Evolutionary conservation across 2,329 filamentous ascomycete species (phyloP), one percentile per base, ranked within the genome.

Genomic region (Fusarium coicis): DNA sequence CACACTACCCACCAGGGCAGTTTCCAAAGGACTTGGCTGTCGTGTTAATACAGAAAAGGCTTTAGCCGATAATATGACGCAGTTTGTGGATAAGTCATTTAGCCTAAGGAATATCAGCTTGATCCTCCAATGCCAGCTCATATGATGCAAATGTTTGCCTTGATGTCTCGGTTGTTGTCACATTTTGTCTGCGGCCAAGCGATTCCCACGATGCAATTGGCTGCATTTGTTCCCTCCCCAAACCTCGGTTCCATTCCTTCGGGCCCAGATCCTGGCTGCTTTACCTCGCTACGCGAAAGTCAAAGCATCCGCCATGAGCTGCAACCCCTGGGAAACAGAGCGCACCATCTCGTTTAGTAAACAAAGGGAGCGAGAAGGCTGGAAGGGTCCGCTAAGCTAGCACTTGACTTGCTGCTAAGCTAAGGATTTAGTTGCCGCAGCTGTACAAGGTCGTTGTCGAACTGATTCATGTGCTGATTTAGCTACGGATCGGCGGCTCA

Each of bases 211-310:
- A 32, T 26, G 30, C 23, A 14, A 37, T 39, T 55, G 50, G 50
- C 19, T 30, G 15, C 28, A 36, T 40, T 37, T 23, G 50, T 44
- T 52, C 53, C 53, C 15, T 40, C 34, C 10, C n/a, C 19, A n/a
- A n/a, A 40, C 14, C 39, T 74, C 53, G 56, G 55, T 44, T 74
- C 71, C 68, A 30, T 66, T 37, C 46, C 47, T 62, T 46, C 44
- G 67, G 68, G 66, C 39, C 43, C 53, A 42, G 40, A 50, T 34
- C 58, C 61, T 67, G 55, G 66, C 50, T 36, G 23, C 54, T 23
- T 37, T n/a, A 12, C 32, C 39, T 18, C 39, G 42, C 34, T 47
- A 47, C 30, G 39, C 32, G 46, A 40, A 55, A 61, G 54, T 46
- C 55, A 62, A 53, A 55, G 40, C 32, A 50, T 34, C 15, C 50